Percentiles rank a stretch among this genome's conserved stretches.
Conservation (phyloP, 148 eudicot genomes). For the Rhododendron williamsianum region DNA sequence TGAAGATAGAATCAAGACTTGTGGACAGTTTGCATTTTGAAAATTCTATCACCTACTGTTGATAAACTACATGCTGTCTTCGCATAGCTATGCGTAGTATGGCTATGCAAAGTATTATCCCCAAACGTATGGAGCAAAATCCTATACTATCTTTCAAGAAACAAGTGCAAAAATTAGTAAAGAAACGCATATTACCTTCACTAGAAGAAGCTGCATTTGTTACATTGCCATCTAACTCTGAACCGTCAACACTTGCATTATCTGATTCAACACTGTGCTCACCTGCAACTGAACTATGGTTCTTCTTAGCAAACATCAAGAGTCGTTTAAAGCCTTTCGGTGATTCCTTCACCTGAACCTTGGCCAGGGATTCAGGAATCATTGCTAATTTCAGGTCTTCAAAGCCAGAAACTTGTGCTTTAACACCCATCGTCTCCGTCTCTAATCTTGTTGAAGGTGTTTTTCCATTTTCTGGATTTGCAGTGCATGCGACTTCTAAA, state of each 20-base stretch:
- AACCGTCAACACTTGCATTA: slow-evolving; percentile 33
- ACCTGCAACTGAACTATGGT: slow-evolving; percentile 39
- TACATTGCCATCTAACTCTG: slow-evolving; percentile 27
- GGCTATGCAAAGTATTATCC: background rate
- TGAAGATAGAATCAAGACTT: background rate
- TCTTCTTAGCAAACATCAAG: slow-evolving; percentile 71
- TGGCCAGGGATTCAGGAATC: slow-evolving; percentile 49
- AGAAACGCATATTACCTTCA: slow-evolving; percentile 49
- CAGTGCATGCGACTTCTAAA: slow-evolving; percentile 59
- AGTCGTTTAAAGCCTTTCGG: slow-evolving; percentile 80
- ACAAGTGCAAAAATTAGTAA: background rate
- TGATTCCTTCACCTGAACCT: slow-evolving; percentile 52
- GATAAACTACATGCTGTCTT: background rate
- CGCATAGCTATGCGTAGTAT: background rate
- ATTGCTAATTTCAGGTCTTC: slow-evolving; percentile 32
- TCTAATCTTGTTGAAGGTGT: slow-evolving; percentile 37
- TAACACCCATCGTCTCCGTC: slow-evolving; percentile 16
- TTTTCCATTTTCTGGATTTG: slow-evolving; percentile 51
- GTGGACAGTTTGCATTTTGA: background rate
- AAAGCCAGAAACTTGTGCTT: slow-evolving; percentile 37
- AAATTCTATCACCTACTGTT: background rate
- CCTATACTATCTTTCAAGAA: background rate
- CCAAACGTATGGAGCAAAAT: background rate
- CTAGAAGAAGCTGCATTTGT: slow-evolving; percentile 36
- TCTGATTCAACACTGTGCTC: slow-evolving; percentile 48